A percentile compares a stretch with the other conserved stretches of the same genome.
Evolutionary conservation across 2,329 filamentous ascomycete species (phyloP).

Genomic region (Xylariaceae sp.): DNA sequence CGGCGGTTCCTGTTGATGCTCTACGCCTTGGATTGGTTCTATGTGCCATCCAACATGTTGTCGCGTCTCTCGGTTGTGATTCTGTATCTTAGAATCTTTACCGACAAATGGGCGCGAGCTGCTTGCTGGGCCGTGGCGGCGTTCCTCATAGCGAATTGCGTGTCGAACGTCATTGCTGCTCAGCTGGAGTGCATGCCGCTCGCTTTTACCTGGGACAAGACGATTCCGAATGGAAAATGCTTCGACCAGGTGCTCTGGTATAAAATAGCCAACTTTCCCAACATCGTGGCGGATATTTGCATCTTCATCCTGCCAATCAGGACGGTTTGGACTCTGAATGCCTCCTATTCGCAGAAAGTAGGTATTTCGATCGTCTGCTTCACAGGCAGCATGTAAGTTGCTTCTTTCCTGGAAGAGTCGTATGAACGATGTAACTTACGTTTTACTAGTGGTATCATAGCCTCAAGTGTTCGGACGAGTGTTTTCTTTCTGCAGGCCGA

Average conservation of each 20-base stretch:
- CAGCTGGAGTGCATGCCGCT: conserved; percentile 2
- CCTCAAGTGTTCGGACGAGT: not conserved
- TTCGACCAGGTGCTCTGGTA: not conserved
- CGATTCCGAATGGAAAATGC: not conserved
- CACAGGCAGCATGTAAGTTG: conserved; percentile 2
- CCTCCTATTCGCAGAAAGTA: not conserved
- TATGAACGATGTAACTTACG: too few relatives aligned
- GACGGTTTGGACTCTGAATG: conserved; percentile 39
- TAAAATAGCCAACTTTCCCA: conserved; percentile 25
- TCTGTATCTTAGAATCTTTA: conserved; percentile 1
- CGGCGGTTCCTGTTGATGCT: not conserved
- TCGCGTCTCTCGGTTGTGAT: conserved; percentile 3
- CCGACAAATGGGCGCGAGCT: not conserved
- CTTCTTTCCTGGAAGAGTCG: too few relatives aligned
- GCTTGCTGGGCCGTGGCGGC: not conserved
- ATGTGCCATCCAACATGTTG: conserved; percentile 2
- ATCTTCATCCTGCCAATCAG: conserved; percentile 45
- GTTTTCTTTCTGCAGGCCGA: conserved; percentile 2
- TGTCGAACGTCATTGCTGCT: not conserved
- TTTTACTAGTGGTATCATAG: not conserved
- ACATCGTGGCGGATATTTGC: conserved; percentile 53
- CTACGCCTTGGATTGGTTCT: conserved; percentile 2
- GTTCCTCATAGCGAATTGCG: not conserved
- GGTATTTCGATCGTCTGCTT: not conserved
- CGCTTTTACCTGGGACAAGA: not conserved